These are phyloP conservation scores for Lepiota venenata DNA, from an alignment of 768 basidiomycete genomes.

Conservation along the genomic window DNA sequence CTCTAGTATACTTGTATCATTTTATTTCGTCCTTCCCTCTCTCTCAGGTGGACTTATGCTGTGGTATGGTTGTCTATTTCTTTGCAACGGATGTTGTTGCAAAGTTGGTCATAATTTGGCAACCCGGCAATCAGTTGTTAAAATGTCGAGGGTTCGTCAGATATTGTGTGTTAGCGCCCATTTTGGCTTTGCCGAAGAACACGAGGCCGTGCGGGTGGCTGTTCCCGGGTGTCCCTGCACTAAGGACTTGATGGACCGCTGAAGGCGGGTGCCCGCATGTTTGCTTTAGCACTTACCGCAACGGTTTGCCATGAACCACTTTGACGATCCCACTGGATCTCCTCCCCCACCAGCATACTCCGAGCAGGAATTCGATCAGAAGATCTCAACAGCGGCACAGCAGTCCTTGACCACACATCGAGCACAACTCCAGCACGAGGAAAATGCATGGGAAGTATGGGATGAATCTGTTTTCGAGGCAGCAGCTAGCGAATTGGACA, in stretches of 20 bases:
- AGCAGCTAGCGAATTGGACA: constrained; percentile 2
- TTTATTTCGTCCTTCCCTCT: background rate
- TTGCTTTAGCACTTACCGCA: background rate
- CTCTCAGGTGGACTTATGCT: background rate
- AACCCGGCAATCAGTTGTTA: background rate
- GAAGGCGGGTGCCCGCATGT: background rate
- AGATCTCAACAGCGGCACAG: constrained; percentile 39
- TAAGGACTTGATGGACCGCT: background rate
- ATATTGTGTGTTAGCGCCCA: background rate
- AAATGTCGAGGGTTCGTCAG: background rate
- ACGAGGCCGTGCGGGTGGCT: constrained; percentile 7
- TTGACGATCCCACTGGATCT: constrained; percentile 16
- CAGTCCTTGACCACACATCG: constrained; percentile 32
- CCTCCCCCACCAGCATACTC: constrained; percentile 44
- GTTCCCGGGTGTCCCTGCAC: background rate
- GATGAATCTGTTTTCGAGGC: constrained; percentile 28
- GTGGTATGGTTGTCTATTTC: too few relatives aligned
- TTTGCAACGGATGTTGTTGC: too few relatives aligned
- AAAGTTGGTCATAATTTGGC: too few relatives aligned
- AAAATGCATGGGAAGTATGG: constrained; percentile 50
- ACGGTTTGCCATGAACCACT: constrained; percentile 2
- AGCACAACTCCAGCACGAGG: constrained; percentile 18
- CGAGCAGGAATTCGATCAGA: constrained; percentile 52
- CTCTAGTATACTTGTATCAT: background rate
- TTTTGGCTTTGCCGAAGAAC: background rate